These are phyloP conservation scores for Zychaea mexicana DNA, from an alignment of 371 early-diverging fungal genomes.

Conservation along the genomic window DNA sequence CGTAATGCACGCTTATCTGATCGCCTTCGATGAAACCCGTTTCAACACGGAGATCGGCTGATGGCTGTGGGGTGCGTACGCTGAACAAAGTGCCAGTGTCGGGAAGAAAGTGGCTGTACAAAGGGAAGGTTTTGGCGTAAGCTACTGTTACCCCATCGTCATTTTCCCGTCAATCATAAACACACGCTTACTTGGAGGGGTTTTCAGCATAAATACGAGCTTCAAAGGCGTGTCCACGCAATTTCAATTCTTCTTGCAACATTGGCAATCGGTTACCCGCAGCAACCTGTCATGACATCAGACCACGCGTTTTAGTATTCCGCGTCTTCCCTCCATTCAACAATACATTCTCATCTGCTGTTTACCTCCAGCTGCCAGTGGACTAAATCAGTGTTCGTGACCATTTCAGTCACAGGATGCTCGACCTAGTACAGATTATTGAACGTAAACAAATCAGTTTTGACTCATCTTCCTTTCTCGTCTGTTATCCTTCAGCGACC, in stretches of 20 bases:
- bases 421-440: no score
- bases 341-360: no score
- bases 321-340: no score
- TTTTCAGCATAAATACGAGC: constrained; percentile 98
- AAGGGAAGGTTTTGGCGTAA: no score
- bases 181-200: constrained; percentile 69
- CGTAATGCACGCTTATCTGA: constrained; percentile 91
- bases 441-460: no score
- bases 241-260: constrained; percentile 70
- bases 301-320: no score
- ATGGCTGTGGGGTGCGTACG: constrained; percentile 68
- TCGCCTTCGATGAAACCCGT: constrained; percentile 94
- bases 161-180: no score
- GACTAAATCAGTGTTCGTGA: constrained; percentile 92
- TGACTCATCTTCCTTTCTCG: not conserved
- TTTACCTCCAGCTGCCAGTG: constrained; percentile 85
- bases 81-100: constrained; percentile 90
- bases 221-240: constrained; percentile 94
- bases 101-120: constrained; percentile 90
- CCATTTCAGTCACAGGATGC: constrained; percentile 98
- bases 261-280: constrained; percentile 81
- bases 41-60: constrained; percentile 78
- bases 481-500: no score
- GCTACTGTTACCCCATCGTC: no score
- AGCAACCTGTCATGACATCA: constrained; percentile 74